A percentile compares a stretch with the other conserved stretches of the same genome.
Conservation (phyloP, 2,329 filamentous ascomycete genomes). For the Coniochaeta hoffmannii region DNA sequence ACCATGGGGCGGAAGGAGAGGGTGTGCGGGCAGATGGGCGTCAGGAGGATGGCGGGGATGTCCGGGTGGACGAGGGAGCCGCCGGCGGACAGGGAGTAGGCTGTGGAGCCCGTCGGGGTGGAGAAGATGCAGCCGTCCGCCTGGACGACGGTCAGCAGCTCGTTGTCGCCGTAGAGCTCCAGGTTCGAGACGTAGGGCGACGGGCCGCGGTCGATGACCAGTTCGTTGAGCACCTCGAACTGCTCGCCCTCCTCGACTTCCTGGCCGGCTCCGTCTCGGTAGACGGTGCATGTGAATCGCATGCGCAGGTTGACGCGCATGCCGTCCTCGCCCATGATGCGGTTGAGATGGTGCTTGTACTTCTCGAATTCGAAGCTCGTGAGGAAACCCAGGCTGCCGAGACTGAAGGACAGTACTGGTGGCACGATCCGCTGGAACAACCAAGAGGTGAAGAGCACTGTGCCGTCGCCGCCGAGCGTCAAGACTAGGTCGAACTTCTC, state of each 20-base stretch:
- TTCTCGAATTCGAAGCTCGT: slow-evolving; percentile 82
- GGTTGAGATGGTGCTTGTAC: slow-evolving; percentile 80
- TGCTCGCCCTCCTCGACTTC: slow-evolving; percentile 83
- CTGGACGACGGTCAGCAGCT: slow-evolving; percentile 90
- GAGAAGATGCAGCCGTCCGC: slow-evolving; percentile 97
- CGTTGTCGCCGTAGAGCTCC: slow-evolving; percentile 91
- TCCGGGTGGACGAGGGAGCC: slow-evolving; percentile 94
- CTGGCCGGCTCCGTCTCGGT: slow-evolving; percentile 60
- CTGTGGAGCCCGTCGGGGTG: slow-evolving; percentile 89
- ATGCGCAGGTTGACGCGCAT: slow-evolving; percentile 98
- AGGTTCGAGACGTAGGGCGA: slow-evolving; percentile 96
- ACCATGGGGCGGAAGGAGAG: slow-evolving; percentile 98
- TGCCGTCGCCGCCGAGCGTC: slow-evolving; percentile 80
- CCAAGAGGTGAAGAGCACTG: slow-evolving; percentile 83
- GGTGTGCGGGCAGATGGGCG: slow-evolving; percentile 95
- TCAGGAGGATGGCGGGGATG: slow-evolving; percentile 92
- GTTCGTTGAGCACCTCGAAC: slow-evolving; percentile 96
- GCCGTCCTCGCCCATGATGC: slow-evolving; percentile 85
- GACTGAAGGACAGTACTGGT: slow-evolving; percentile 75
- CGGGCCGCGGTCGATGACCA: slow-evolving; percentile 95
- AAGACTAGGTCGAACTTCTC: slow-evolving; percentile 94
- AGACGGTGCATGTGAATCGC: slow-evolving; percentile 98
- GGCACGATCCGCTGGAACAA: slow-evolving; percentile 87
- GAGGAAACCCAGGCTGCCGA: slow-evolving; percentile 81
- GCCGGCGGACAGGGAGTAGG: slow-evolving; percentile 92